Evolutionary conservation across 331 rosid genomes (phyloP), one percentile per base, ranked within the genome.

Genomic region (Acacia pycnantha): DNA sequence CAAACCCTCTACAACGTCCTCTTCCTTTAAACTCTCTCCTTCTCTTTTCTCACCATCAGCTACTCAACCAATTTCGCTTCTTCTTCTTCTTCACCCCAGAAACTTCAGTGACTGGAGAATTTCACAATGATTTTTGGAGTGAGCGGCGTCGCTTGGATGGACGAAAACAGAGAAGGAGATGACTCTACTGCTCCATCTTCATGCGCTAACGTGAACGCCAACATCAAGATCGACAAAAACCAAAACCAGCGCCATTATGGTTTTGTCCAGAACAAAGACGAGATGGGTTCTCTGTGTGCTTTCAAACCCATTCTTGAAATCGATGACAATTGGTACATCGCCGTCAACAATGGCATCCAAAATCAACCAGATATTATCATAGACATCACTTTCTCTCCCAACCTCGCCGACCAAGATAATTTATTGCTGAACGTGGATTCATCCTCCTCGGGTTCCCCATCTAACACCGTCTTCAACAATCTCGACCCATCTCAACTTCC

Each of bases 61-160:
- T 10, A 62, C 73, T 56, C 78, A 41, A 58, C 44, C 33, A 41
- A 19, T 27, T 56, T 54, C 18, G 13, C 47, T 79, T n/a, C 48
- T n/a, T 22, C 76, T 14, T 10, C 66, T 47, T 43, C 21, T 24
- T 54, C 24, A 1, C 2, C 31, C 18, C 73, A 74, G 47, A 67
- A 79, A 3, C 80, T 71, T 53, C 13, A 21, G 35, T 62, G 11
- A 14, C 37, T 62, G 6, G 1, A 29, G 21, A 62, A 13, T 6
- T 35, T 43, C 27, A 72, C 18, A 77, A 91, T 87, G 90, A 84
- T 89, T 81, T 82, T 88, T 19, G 73, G 85, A 83, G 70, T 59
- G 19, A 86, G 81, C 84, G 80, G 82, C 7, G 85, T 74, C 15
- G 79, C 83, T 35, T 88, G 91, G 95, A 76, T 86, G 87, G 91